Evolutionary conservation across 2,329 filamentous ascomycete genomes (phyloP).

Genomic region (Neocatenulostroma microsporum): DNA sequence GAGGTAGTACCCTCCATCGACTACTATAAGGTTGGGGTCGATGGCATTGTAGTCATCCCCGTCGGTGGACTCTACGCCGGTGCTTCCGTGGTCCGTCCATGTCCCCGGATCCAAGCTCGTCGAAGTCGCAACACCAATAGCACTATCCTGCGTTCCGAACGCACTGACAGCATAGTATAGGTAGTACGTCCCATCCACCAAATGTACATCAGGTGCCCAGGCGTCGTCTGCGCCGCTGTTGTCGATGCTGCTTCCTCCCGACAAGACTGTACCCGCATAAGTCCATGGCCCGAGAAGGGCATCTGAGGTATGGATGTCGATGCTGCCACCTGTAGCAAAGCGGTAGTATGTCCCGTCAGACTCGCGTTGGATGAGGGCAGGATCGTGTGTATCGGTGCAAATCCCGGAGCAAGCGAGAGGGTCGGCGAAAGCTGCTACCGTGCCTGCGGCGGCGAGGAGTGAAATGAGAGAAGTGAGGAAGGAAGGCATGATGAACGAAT

Average conservation of each 20-base stretch:
- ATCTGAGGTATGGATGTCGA: constrained; percentile 43
- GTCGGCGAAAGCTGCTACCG: constrained; percentile 33
- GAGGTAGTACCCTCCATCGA: constrained; percentile 41
- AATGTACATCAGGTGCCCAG: constrained; percentile 56
- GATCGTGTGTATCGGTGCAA: constrained; percentile 43
- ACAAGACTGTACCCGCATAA: constrained; percentile 40
- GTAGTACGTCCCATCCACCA: constrained; percentile 53
- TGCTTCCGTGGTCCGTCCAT: constrained; percentile 55
- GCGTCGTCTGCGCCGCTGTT: constrained; percentile 41
- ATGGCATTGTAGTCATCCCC: constrained; percentile 45
- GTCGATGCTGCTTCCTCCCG: constrained; percentile 35
- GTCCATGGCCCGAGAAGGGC: constrained; percentile 46
- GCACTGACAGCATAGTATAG: constrained; percentile 60
- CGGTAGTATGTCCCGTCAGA: constrained; percentile 46
- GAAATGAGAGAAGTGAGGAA: too few relatives aligned
- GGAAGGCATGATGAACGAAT: too few relatives aligned
- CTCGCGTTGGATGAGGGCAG: constrained; percentile 39
- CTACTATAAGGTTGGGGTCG: constrained; percentile 41
- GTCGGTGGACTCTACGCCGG: constrained; percentile 41
- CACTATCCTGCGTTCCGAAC: constrained; percentile 54
- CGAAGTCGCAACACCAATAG: constrained; percentile 53
- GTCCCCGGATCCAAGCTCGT: constrained; percentile 44
- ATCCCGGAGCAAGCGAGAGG: constrained; percentile 35
- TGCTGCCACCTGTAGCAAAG: constrained; percentile 46
- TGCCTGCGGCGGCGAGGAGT: too few relatives aligned